Evolutionary conservation across 352 stramenopile species (phyloP), one percentile per base, ranked within the genome.

Genomic region (Phytophthora cryptogea): DNA sequence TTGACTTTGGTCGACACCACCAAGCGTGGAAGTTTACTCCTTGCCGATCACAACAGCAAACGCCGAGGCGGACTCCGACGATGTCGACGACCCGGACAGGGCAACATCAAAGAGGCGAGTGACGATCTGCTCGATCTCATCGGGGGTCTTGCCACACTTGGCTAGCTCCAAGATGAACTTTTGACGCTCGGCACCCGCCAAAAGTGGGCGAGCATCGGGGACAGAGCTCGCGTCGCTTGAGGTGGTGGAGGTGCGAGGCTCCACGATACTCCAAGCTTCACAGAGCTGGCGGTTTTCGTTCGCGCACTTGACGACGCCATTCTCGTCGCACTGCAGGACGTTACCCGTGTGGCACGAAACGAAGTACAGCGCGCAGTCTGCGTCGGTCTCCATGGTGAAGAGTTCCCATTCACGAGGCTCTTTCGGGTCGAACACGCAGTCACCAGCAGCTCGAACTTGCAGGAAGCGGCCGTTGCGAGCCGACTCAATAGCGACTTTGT

Each of bases 301-400:
- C 1, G 32, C 44, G 17, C 70, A 76, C 27, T 66, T 63, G 17
- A 54, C 66, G 26, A 55, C 43, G 11, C 39, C 20, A 5, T 59
- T 55, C 8, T 59, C 32, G 17, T 68, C 43, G 30, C 44, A 74
- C 20, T 76, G 55, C 2, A 76, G 63, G 8, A 65, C 49, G n/a
- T 65, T 68, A 3, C 67, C 63, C 30, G 53, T 72, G 45, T 64
- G 51, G 42, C 48, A 61, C 10, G 67, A 79, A 16, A 76, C 63
- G 36, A 76, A 76, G 53, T 67, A 68, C 7, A 76, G 47, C 9
- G 20, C 42, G 9, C 58, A 63, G 20, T 51, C 26, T 4, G 42
- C 44, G 30, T 70, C 63, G 20, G 63, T 74, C 31, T 79, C 70
- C 45, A 80, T 73, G 16, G 20, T 63, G 45, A 80, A 80, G 26